Base-by-base conservation (phyloP, 805 yeast species). In the Candida fluviatilis region DNA sequence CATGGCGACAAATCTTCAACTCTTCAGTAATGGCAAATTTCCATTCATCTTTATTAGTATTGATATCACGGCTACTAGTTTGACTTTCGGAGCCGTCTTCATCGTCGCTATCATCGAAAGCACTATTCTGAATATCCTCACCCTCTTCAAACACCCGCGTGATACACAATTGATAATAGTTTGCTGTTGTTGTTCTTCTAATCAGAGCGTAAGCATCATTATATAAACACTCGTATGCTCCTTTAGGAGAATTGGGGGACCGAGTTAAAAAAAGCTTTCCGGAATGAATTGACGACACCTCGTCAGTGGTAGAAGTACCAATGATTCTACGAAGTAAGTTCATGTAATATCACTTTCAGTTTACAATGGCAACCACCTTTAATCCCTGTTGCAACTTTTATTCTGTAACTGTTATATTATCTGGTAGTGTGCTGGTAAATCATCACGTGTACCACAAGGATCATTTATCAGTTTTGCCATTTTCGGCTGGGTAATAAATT, bases 241-340 rank as follows among this genome's bases (percentile, higher is more conserved):
- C 90, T 56, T 88, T 87, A 10, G 96, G 96, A 2, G 95, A 85
- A 16, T 71, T 73, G 4, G 85, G 84, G 1, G 85, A 72, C 35
- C 98, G 68, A 13, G 84, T 73, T 32, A 91, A 68, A 53, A 71
- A 84, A 34, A 91, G 71, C 60, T 81, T 82, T 3, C 97, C 98
- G 0, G 83, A 74, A 2, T 95, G 87, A 35, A 93, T 71, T 51
- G 75, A 70, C 7, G 80, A 76, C 23, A 87, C 60, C 41, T 80
- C 83, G 50, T 81, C 82, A 26, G 74, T 72, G 8, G 80, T 64
- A 19, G 73, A 66, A 12, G 75, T 62, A 2, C 76, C 79, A 48
- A 82, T 72, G 45, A 85, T 72, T 55, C 78, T 78, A 53, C 79
- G 76, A 25, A 86, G 62, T 42, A 87, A 78, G 58, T 86, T 87